A percentile compares a stretch with the other conserved stretches of the same genome.
phyloP scores from a whole-genome alignment of 1,139 yeast species.

The Pichia sp. region DNA sequence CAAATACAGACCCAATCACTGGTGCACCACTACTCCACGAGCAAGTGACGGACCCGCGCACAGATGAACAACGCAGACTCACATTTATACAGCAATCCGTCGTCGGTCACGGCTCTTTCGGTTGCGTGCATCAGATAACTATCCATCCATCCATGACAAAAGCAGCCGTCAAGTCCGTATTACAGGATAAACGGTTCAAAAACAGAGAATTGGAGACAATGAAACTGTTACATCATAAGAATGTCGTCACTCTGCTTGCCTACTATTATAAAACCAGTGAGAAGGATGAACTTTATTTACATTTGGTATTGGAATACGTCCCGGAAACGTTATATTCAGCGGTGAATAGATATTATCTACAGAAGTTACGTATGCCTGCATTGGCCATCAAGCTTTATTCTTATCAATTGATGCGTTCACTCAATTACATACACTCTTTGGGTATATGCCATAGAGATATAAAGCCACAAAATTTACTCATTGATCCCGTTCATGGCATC shows the following conservation, averaged over 20 bases:
- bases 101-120: constrained; percentile 97
- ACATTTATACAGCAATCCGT: constrained; percentile 66
- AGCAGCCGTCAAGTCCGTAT: constrained; percentile 90
- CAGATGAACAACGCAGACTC: constrained; percentile 54
- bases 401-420: constrained; percentile 84
- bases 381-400: constrained; percentile 86
- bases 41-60: constrained; percentile 46
- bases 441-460: constrained; percentile 97
- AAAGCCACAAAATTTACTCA: constrained; percentile 88
- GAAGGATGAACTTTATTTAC: constrained; percentile 70
- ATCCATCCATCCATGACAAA: constrained; percentile 66
- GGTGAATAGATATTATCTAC: constrained; percentile 71
- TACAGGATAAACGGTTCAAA: constrained; percentile 93
- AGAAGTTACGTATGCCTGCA: constrained; percentile 77
- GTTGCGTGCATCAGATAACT: constrained; percentile 87
- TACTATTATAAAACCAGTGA: constrained; percentile 65
- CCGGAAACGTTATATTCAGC: constrained; percentile 95
- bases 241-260: constrained; percentile 82
- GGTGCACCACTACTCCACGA: background rate
- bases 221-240: constrained; percentile 77
- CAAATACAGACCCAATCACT: constrained; percentile 1
- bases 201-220: constrained; percentile 94
- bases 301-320: constrained; percentile 81
- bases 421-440: constrained; percentile 79
- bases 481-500: constrained; percentile 78